phyloP scores from a whole-genome alignment of 1,139 yeast genomes.

The Saccharomyces hybrid region DNA sequence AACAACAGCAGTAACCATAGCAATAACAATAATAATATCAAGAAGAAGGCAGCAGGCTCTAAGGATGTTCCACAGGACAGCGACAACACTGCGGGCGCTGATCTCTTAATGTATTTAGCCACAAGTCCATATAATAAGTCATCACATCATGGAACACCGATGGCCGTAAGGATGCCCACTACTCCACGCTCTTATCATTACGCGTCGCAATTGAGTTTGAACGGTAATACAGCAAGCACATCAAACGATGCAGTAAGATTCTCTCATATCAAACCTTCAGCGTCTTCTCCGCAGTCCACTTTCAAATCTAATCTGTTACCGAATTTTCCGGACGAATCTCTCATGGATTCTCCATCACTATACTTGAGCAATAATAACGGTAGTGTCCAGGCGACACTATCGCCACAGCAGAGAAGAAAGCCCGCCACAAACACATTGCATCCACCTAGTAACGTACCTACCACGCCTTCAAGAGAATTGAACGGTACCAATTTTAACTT shows the following conservation, averaged over 20 bases:
- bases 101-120: constrained; percentile 31
- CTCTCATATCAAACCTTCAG: constrained; percentile 26
- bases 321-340: constrained; percentile 14
- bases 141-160: constrained; percentile 4
- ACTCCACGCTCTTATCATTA: constrained; percentile 21
- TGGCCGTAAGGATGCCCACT: constrained; percentile 13
- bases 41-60: neutral
- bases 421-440: constrained; percentile 2
- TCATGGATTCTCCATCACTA: constrained; percentile 29
- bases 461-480: constrained; percentile 27
- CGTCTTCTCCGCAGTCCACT: constrained; percentile 30
- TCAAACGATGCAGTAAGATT: constrained; percentile 24
- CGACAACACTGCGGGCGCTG: constrained; percentile 28
- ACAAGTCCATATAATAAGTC: constrained; percentile 30
- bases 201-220: constrained; percentile 8
- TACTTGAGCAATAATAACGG: constrained; percentile 13
- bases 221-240: neutral
- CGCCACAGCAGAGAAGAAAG: constrained; percentile 20
- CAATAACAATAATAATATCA: constrained; percentile 3
- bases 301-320: constrained; percentile 21
- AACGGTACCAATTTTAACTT: constrained; percentile 11
- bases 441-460: constrained; percentile 14
- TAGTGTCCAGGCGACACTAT: constrained; percentile 8
- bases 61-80: constrained; percentile 1
- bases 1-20: too few species aligned